Conservation (phyloP, 139 green algal genomes). For the Haematococcus sp. region DNA sequence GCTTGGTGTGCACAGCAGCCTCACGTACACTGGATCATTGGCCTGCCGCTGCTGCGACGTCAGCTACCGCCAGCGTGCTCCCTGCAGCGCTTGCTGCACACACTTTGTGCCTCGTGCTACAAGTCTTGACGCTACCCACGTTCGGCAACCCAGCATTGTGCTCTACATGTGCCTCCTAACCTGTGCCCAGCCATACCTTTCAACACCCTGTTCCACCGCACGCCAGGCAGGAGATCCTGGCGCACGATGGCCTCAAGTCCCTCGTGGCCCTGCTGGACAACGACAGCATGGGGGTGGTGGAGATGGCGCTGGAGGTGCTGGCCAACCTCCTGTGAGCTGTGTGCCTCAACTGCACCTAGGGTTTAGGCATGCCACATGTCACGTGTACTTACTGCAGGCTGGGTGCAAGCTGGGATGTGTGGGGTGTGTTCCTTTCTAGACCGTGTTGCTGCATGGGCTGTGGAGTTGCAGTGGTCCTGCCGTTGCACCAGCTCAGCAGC, state of each 20-base stretch:
- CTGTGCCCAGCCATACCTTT: too few relatives aligned
- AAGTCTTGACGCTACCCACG: too few relatives aligned
- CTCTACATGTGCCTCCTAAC: not conserved
- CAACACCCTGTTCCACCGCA: not conserved
- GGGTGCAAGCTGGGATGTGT: not conserved
- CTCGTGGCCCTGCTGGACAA: slow-evolving; percentile 30
- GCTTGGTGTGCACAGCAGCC: too few relatives aligned
- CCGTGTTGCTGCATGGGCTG: too few relatives aligned
- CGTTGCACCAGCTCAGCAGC: not conserved
- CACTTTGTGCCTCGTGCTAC: too few relatives aligned
- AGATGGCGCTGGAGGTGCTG: not conserved
- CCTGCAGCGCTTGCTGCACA: too few relatives aligned
- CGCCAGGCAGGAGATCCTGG: slow-evolving; percentile 2
- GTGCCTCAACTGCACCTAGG: not conserved
- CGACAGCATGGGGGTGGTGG: slow-evolving; percentile 4
- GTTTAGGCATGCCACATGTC: too few relatives aligned
- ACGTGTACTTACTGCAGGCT: not conserved
- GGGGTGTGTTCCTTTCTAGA: not conserved
- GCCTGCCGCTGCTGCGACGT: too few relatives aligned
- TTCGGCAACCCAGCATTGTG: not conserved
- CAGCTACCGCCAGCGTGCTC: too few relatives aligned
- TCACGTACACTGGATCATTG: too few relatives aligned
- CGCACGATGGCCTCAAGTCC: slow-evolving; percentile 11
- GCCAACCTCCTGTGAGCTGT: not conserved
- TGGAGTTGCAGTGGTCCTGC: too few relatives aligned